phyloP scores from a whole-genome alignment of 805 yeast genomes.

The Saccharomycopsis microspora region DNA sequence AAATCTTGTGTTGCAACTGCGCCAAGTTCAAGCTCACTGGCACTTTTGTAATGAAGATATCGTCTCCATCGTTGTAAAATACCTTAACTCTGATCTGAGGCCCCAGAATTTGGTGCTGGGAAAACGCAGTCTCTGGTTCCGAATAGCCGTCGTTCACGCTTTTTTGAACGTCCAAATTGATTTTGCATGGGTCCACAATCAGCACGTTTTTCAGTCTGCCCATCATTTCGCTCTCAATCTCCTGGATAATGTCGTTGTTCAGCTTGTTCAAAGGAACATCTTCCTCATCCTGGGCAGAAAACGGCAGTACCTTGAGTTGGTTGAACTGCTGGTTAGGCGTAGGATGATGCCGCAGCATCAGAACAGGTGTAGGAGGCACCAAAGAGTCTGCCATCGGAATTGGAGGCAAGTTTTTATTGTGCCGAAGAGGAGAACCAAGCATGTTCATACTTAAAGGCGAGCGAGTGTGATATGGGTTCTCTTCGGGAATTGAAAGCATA shows the following conservation, averaged over 20 bases:
- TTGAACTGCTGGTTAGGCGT: slow-evolving; percentile 5
- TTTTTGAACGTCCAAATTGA: neutral
- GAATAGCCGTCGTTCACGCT: neutral
- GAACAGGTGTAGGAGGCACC: slow-evolving; percentile 10
- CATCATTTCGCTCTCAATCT: slow-evolving; percentile 14
- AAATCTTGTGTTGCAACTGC: slow-evolving; percentile 12
- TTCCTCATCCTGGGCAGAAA: slow-evolving; percentile 9
- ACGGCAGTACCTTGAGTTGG: slow-evolving; percentile 6
- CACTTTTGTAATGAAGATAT: slow-evolving; percentile 14
- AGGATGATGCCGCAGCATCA: slow-evolving; percentile 6
- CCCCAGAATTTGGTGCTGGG: slow-evolving; percentile 14
- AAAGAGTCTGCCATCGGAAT: slow-evolving; percentile 11
- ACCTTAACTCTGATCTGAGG: slow-evolving; percentile 16
- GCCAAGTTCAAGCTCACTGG: slow-evolving; percentile 10
- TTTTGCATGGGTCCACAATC: neutral
- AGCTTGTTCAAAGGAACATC: slow-evolving; percentile 3
- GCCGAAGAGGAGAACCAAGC: slow-evolving; percentile 1
- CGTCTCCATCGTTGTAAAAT: slow-evolving; percentile 16
- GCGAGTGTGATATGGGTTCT: neutral
- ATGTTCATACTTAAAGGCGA: neutral
- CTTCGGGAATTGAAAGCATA: slow-evolving; percentile 7
- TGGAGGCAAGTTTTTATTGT: slow-evolving; percentile 16
- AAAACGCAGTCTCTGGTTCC: neutral
- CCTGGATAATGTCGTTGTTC: slow-evolving; percentile 15
- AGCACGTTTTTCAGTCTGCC: neutral